Percentiles rank a stretch among this genome's conserved stretches.
These are phyloP conservation scores for Neurospora africana DNA, from an alignment of 495 filamentous ascomycete species.

Conservation along the genomic window DNA sequence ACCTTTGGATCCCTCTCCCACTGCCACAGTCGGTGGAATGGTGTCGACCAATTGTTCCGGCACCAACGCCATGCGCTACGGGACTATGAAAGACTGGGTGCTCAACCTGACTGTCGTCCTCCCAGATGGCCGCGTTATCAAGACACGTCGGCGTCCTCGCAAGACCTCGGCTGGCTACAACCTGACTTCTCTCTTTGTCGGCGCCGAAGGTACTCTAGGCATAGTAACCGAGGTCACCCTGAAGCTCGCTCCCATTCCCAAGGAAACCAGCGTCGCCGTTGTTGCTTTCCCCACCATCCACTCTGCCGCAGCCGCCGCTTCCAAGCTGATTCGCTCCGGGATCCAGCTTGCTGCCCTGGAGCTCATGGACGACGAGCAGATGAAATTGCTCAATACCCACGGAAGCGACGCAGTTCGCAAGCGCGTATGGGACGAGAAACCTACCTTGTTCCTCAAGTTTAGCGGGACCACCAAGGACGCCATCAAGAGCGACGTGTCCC, in stretches of 20 bases:
- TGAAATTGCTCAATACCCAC: slow-evolving; percentile 56
- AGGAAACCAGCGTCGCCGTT: slow-evolving; percentile 53
- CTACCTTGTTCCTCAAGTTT: slow-evolving; percentile 64
- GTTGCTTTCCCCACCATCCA: slow-evolving; percentile 52
- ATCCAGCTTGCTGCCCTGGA: slow-evolving; percentile 60
- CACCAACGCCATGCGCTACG: slow-evolving; percentile 70
- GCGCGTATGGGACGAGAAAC: slow-evolving; percentile 47
- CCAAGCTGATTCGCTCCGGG: slow-evolving; percentile 53
- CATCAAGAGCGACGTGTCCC: slow-evolving; percentile 31
- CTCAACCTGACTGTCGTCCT: slow-evolving; percentile 68
- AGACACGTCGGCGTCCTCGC: slow-evolving; percentile 58
- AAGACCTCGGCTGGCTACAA: slow-evolving; percentile 75
- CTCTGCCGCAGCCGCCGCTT: slow-evolving; percentile 53
- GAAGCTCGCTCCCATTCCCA: slow-evolving; percentile 54
- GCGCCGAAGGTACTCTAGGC: slow-evolving; percentile 86
- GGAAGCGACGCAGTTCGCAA: slow-evolving; percentile 44
- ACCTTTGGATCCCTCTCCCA: slow-evolving; percentile 63
- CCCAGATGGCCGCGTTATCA: slow-evolving; percentile 64
- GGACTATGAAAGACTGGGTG: slow-evolving; percentile 80
- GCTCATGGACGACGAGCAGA: slow-evolving; percentile 63
- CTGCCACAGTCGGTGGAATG: slow-evolving; percentile 58
- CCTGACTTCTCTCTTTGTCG: slow-evolving; percentile 73
- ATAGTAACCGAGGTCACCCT: slow-evolving; percentile 78
- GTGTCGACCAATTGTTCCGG: slow-evolving; percentile 69
- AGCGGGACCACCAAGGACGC: slow-evolving; percentile 16